These are phyloP conservation scores for Chernovozyma sophiae-reginae DNA, from an alignment of 1,139 yeast species.

Conservation along the genomic window DNA sequence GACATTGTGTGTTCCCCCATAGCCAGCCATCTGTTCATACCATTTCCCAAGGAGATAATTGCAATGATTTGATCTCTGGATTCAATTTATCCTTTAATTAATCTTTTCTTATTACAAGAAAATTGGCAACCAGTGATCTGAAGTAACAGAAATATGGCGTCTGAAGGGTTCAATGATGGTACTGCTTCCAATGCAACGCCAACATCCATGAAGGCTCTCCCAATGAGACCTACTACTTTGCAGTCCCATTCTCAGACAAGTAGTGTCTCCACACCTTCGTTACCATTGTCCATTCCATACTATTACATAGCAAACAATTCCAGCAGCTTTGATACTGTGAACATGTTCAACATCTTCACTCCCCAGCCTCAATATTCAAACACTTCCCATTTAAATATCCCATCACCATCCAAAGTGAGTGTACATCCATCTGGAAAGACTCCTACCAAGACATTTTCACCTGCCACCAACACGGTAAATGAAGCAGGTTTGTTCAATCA, in stretches of 20 bases:
- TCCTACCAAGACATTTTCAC: background rate
- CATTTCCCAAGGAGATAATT: no score
- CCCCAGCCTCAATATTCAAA: slow-evolving; percentile 20
- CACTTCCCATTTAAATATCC: slow-evolving; percentile 18
- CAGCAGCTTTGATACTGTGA: slow-evolving; percentile 31
- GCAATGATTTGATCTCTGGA: no score
- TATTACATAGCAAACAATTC: slow-evolving; percentile 24
- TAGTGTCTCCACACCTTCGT: slow-evolving; percentile 24
- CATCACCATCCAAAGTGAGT: background rate
- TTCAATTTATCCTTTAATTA: no score
- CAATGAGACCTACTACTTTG: no score
- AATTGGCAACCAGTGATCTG: no score
- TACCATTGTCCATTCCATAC: slow-evolving; percentile 33
- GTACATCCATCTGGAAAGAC: background rate
- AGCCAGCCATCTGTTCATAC: no score
- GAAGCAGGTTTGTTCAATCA: slow-evolving; percentile 19
- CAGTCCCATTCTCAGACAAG: slow-evolving; percentile 4
- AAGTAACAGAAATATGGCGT: no score
- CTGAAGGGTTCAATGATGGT: no score
- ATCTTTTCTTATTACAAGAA: no score
- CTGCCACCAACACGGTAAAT: background rate
- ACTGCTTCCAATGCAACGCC: background rate
- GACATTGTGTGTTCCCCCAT: no score
- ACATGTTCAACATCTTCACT: slow-evolving; percentile 17
- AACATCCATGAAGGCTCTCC: no score